A percentile compares a stretch with the other conserved stretches of the same genome.
phyloP scores from a whole-genome alignment of 768 basidiomycete species.

The Mrakia blollopis region DNA sequence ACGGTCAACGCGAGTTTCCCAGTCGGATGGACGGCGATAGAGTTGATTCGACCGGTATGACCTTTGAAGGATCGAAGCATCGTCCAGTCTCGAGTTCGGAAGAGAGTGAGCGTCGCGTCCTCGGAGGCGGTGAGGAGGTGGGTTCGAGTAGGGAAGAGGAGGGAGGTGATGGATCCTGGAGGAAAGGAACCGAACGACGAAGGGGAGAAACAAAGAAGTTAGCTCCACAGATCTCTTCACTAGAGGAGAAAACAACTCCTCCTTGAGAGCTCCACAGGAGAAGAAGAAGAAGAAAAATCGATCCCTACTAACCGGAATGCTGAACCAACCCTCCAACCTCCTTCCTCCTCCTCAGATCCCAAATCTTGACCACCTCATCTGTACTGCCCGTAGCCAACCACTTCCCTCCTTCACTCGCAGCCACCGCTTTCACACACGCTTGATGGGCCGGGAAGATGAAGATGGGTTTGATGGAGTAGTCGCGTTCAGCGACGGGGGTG shows the following conservation, averaged over 20 bases:
- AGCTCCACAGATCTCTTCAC: no score
- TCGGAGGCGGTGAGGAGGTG: conserved; percentile 88
- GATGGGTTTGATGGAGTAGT: conserved; percentile 59
- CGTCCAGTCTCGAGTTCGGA: conserved; percentile 89
- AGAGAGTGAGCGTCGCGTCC: conserved; percentile 83
- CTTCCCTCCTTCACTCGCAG: conserved; percentile 81
- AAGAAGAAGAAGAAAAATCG: not conserved
- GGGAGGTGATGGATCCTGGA: conserved; percentile 82
- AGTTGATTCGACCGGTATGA: conserved; percentile 88
- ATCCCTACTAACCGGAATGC: conserved; percentile 65
- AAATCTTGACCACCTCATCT: conserved; percentile 96
- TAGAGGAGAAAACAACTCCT: no score
- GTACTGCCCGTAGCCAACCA: conserved; percentile 93
- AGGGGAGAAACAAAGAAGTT: not conserved
- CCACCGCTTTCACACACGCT: conserved; percentile 83
- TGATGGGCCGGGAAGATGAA: conserved; percentile 98
- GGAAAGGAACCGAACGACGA: not conserved
- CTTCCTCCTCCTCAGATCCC: conserved; percentile 86
- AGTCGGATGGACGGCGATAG: conserved; percentile 83
- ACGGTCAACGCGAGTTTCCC: conserved; percentile 88
- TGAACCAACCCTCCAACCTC: conserved; percentile 94
- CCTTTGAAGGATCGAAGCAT: conserved; percentile 82
- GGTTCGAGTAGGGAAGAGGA: conserved; percentile 78
- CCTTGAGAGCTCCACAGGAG: no score
- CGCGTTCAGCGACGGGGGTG: conserved; percentile 33